These are phyloP conservation scores for Hyphopichia fennica DNA, from an alignment of 1,139 yeast species.

Conservation along the genomic window DNA sequence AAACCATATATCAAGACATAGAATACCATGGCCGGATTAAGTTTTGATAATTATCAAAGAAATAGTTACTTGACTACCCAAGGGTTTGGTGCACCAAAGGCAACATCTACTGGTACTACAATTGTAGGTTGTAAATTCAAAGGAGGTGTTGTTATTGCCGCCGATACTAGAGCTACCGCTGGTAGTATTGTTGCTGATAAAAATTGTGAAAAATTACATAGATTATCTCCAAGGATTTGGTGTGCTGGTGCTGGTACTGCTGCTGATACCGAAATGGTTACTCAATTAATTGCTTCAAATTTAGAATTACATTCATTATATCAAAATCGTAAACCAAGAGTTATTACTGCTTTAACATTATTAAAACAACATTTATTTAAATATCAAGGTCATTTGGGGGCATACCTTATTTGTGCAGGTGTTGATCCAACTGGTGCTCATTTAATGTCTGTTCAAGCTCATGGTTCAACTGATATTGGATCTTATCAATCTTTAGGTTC, in stretches of 20 bases:
- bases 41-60: constrained; percentile 91
- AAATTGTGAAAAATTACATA: constrained; percentile 93
- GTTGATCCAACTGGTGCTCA: constrained; percentile 96
- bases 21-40: constrained; percentile 73
- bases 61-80: constrained; percentile 68
- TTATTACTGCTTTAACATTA: constrained; percentile 89
- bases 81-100: constrained; percentile 78
- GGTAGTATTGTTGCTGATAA: constrained; percentile 97
- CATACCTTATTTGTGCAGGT: constrained; percentile 95
- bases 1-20: not conserved
- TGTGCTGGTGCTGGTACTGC: constrained; percentile 99
- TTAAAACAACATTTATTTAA: constrained; percentile 93
- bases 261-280: constrained; percentile 98
- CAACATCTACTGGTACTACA: constrained; percentile 97
- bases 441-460: constrained; percentile 91
- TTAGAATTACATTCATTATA: constrained; percentile 85
- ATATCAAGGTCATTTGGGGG: constrained; percentile 97
- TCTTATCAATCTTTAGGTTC: constrained; percentile 91
- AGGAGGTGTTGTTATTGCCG: constrained; percentile 96
- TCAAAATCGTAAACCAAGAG: constrained; percentile 86
- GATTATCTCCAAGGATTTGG: constrained; percentile 93
- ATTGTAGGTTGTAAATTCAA: constrained; percentile 93
- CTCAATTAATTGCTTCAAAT: constrained; percentile 88
- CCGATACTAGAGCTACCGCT: constrained; percentile 96
- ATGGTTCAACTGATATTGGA: constrained; percentile 96